These are phyloP conservation scores for Sarocladiaceae sp. DNA, from an alignment of 2,329 filamentous ascomycete genomes.

Conservation along the genomic window DNA sequence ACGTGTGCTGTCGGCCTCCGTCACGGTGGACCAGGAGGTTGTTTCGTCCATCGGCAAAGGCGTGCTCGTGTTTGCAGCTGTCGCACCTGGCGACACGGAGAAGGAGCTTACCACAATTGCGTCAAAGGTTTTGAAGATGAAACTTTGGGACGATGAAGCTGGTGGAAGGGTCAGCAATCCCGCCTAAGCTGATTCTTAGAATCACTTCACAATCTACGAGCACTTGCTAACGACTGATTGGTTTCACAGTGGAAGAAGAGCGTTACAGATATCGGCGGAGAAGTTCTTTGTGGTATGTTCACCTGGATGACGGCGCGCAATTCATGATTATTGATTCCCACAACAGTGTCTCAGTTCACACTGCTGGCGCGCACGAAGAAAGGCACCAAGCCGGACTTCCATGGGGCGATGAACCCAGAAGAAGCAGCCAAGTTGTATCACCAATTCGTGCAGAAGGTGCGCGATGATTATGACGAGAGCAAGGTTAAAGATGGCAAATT, in stretches of 20 bases:
- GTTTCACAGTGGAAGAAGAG: conserved; percentile 77
- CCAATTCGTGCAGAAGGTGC: conserved; percentile 74
- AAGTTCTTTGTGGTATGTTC: conserved; percentile 81
- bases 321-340: background rate
- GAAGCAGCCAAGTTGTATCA: conserved; percentile 81
- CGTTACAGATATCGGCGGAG: conserved; percentile 83
- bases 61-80: conserved; percentile 83
- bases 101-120: conserved; percentile 85
- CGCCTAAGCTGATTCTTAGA: background rate
- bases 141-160: conserved; percentile 81
- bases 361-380: conserved; percentile 91
- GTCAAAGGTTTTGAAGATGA: conserved; percentile 82
- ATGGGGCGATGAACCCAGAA: conserved; percentile 74
- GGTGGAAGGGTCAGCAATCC: conserved; percentile 57
- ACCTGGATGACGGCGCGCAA: background rate
- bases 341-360: conserved; percentile 90
- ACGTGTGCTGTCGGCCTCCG: conserved; percentile 89
- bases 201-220: background rate
- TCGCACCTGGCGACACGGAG: conserved; percentile 84
- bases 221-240: background rate
- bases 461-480: conserved; percentile 65
- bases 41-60: conserved; percentile 90
- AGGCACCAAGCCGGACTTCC: conserved; percentile 92
- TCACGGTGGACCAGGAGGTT: conserved; percentile 86
- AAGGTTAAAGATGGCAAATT: conserved; percentile 94